Percentiles rank a stretch among this genome's conserved stretches.
These are phyloP conservation scores for Trametes cubensis DNA, from an alignment of 768 basidiomycete genomes.

Conservation along the genomic window DNA sequence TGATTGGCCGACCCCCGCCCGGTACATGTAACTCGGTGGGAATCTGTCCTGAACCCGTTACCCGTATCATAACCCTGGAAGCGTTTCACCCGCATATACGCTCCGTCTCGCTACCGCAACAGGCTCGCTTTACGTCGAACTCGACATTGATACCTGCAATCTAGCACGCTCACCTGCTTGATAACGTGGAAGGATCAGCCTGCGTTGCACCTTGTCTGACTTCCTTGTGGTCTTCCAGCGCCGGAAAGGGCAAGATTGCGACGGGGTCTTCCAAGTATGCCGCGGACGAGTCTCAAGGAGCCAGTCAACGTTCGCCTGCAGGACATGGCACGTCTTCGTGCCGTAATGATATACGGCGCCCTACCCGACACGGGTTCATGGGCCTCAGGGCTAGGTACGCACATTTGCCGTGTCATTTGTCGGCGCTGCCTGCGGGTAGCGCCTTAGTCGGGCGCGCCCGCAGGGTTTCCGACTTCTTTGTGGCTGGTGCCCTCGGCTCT, in stretches of 20 bases:
- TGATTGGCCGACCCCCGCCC: constrained; percentile 18
- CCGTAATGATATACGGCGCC: constrained; percentile 16
- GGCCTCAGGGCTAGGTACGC: not conserved
- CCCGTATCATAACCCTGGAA: not conserved
- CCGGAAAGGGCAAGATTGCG: constrained; percentile 1
- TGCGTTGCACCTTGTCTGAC: constrained; percentile 13
- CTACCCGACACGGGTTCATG: constrained; percentile 7
- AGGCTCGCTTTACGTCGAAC: constrained; percentile 4
- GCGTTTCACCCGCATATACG: not conserved
- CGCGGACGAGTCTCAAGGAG: not conserved
- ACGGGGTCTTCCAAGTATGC: not conserved
- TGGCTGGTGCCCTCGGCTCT: not conserved
- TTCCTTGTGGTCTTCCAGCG: not conserved
- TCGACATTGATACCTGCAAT: not conserved
- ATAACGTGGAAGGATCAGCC: not conserved
- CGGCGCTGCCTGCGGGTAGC: not conserved
- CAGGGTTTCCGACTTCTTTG: not conserved
- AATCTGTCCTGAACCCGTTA: constrained; percentile 9
- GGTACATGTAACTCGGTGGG: constrained; percentile 8
- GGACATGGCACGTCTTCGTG: constrained; percentile 15
- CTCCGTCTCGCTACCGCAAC: not conserved
- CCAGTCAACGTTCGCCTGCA: constrained; percentile 10
- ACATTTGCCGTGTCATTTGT: not conserved
- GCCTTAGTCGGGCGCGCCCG: not conserved
- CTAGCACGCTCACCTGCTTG: not conserved